phyloP scores from a whole-genome alignment of 2,329 filamentous ascomycete genomes.

The Zymoseptoria tritici region DNA sequence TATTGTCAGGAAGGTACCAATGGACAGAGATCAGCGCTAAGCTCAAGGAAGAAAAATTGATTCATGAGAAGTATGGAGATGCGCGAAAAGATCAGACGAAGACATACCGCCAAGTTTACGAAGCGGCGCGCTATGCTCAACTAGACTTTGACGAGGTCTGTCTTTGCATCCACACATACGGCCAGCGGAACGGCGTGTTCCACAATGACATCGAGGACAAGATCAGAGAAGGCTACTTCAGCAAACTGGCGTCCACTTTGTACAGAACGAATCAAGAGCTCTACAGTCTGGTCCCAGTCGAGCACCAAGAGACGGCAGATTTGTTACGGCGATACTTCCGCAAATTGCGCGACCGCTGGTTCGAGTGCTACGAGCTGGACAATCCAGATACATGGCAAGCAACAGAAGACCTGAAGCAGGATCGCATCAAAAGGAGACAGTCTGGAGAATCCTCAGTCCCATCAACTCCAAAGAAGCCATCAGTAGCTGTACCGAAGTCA shows the following conservation, averaged over 20 bases:
- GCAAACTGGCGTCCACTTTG: background rate
- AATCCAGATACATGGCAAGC: background rate
- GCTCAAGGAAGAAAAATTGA: background rate
- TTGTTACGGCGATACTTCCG: background rate
- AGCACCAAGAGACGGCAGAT: background rate
- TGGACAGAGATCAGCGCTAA: background rate
- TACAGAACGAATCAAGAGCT: background rate
- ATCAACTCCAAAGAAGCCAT: background rate
- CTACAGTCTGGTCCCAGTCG: background rate
- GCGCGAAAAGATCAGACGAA: background rate
- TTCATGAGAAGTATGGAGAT: background rate
- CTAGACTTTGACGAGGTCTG: background rate
- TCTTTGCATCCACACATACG: background rate
- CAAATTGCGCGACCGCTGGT: background rate
- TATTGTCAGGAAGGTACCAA: background rate
- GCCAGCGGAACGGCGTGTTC: background rate
- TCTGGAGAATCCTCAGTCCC: background rate
- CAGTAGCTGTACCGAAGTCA: background rate
- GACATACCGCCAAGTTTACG: background rate
- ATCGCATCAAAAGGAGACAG: background rate
- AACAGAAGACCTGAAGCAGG: background rate
- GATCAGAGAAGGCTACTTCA: background rate
- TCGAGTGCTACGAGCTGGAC: background rate
- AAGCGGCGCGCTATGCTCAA: background rate
- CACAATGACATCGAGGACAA: background rate